Evolutionary conservation across 2,329 filamentous ascomycete species (phyloP), one percentile per base, ranked within the genome.

Genomic region (Claviceps sp.): DNA sequence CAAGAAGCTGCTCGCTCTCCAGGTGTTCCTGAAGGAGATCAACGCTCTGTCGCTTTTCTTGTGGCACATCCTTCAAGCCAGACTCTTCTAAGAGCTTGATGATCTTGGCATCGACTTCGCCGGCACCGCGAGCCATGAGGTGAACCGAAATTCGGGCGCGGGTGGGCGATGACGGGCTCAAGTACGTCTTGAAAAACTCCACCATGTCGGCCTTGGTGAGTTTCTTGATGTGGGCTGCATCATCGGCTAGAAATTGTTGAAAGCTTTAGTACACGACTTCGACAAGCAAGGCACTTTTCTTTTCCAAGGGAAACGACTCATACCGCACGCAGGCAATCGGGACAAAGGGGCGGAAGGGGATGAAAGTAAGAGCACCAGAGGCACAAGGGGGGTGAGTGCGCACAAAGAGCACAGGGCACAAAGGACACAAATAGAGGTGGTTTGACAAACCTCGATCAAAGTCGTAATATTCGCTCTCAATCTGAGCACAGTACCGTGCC

Each of bases 101-200:
- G 41, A 72, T 67, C 62, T 76, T 71, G 52, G 68, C 67, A 26
- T 73, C 71, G 30, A 75, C 73, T 50, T 71, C 64, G 11, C 62
- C 63, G 11, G 66, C 70, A 2, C 78, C 76, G 62, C 91, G 86
- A 0, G 91, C 91, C 52, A 85, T 78, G 24, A 97, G 73, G 63
- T 97, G 86, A 16, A 96, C 81, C 0, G 88, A 83, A 6, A 94
- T 69, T 64, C 96, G 95, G n/a, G 88, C 83, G 48, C 93, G 81
- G 0, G 72, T 73, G 0, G 76, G 68, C 3, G 91, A 96, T 1
- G 74, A 70, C 0, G 90, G 89, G 55, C 82, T 77, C 59, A 98
- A 86, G 68, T 82, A 86, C 26, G 78, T 75, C 37, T 79, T 72
- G 71, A 82, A 97, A 69, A 95, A 97, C 8, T 82, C 76, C 26